A percentile compares a stretch with the other conserved stretches of the same genome.
phyloP scores from a whole-genome alignment of 2,329 filamentous ascomycete species.

The Cucurbitaria berberidis region DNA sequence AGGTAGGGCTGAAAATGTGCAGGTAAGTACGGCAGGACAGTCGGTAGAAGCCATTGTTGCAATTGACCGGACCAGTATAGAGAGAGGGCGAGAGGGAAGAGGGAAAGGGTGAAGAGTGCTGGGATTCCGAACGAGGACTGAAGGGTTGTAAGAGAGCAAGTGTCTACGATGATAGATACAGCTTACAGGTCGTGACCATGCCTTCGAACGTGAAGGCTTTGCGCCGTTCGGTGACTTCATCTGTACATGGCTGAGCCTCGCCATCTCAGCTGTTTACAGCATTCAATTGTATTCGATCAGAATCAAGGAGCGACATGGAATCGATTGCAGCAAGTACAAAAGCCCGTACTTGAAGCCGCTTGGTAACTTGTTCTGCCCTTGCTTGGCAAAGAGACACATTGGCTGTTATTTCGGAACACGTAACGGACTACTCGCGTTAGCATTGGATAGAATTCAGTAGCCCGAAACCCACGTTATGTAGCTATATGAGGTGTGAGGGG shows the following conservation, averaged over 20 bases:
- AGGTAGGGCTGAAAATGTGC: constrained; percentile 13
- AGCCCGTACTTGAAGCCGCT: background rate
- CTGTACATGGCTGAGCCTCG: constrained; percentile 1
- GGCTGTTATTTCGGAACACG: background rate
- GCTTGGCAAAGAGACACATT: background rate
- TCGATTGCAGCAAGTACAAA: background rate
- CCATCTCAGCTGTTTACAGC: background rate
- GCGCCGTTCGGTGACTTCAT: background rate
- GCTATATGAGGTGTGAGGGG: constrained; percentile 4
- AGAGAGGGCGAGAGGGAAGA: constrained; percentile 14
- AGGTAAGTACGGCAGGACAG: constrained; percentile 5
- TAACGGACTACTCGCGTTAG: background rate
- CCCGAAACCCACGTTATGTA: background rate
- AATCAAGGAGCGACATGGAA: background rate
- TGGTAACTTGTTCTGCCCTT: background rate
- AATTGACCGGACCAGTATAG: constrained; percentile 5
- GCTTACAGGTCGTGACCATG: background rate
- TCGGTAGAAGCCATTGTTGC: constrained; percentile 9
- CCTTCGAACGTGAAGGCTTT: background rate
- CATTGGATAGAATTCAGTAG: background rate
- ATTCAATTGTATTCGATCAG: background rate
- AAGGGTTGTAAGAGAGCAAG: background rate
- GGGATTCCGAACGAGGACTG: background rate
- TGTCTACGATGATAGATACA: too few species aligned
- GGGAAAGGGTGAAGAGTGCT: background rate